A percentile compares a stretch with the other conserved stretches of the same genome.
phyloP scores from a whole-genome alignment of 306 rosid species.

The Dalbergia cochinchinensis region DNA sequence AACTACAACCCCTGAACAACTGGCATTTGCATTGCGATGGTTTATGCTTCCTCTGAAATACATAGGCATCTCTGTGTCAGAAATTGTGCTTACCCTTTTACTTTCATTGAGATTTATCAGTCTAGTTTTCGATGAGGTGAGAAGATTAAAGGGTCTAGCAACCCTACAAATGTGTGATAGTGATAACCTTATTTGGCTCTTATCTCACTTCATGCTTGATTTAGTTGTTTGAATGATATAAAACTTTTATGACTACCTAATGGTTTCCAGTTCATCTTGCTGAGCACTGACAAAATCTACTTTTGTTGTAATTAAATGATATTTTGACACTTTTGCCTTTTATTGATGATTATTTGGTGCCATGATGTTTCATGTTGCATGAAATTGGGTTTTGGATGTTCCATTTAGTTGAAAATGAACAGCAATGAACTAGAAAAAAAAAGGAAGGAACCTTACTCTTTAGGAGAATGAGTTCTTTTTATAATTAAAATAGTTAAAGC shows the following conservation, averaged over 20 bases:
- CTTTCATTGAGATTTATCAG: constrained; percentile 88
- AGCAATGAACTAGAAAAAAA: not conserved
- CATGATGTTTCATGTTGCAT: too few species aligned
- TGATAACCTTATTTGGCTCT: constrained; percentile 16
- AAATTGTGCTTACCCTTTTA: constrained; percentile 88
- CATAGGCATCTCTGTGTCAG: constrained; percentile 92
- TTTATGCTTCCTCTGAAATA: constrained; percentile 83
- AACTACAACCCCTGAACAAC: constrained; percentile 94
- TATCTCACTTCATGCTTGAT: constrained; percentile 29
- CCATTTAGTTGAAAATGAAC: too few species aligned
- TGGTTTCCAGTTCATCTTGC: too few species aligned
- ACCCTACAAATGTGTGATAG: constrained; percentile 2
- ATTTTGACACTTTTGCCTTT: too few species aligned
- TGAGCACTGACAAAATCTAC: too few species aligned
- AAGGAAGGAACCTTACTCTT: not conserved
- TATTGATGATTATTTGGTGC: too few species aligned
- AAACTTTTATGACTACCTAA: constrained; percentile 8
- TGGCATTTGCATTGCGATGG: constrained; percentile 91
- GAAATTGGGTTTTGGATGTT: too few species aligned
- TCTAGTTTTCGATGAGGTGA: constrained; percentile 95
- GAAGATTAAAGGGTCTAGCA: constrained; percentile 40
- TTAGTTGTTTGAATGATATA: constrained; percentile 21
- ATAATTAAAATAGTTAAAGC: not conserved
- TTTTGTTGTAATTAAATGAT: too few species aligned
- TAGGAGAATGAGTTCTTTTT: constrained; percentile 2